Percentiles rank a stretch among this genome's conserved stretches.
Evolutionary conservation across 192 early-diverging fungal genomes (phyloP).

Genomic region (Mortierella hygrophila): DNA sequence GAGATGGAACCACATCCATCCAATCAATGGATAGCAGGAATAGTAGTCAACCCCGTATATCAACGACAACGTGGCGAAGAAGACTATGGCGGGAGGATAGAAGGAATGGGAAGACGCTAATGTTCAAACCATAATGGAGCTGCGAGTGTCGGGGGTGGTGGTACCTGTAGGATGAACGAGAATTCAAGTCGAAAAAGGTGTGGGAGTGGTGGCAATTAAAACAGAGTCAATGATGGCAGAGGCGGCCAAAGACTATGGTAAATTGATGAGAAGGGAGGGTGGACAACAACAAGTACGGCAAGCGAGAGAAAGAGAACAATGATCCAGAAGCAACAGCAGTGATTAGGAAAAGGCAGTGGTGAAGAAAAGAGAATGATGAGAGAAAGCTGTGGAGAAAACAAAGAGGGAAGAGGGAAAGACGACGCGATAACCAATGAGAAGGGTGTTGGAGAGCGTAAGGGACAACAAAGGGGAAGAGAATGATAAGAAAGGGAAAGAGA

Average conservation of each 20-base stretch:
- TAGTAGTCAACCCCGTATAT: conserved; percentile 30
- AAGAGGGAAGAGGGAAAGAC: too few species aligned
- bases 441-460: too few species aligned
- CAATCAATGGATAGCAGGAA: conserved; percentile 22
- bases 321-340: too few species aligned
- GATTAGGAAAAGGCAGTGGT: too few species aligned
- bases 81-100: not conserved
- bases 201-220: not conserved
- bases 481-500: too few species aligned
- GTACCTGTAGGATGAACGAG: not conserved
- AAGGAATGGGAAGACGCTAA: not conserved
- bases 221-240: not conserved
- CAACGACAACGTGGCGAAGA: not conserved
- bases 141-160: not conserved
- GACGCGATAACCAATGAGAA: too few species aligned
- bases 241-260: not conserved
- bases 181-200: not conserved
- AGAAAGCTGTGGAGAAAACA: too few species aligned
- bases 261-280: not conserved
- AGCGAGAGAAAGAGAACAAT: too few species aligned
- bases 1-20: conserved; percentile 34
- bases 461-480: too few species aligned
- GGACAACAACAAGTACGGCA: too few species aligned
- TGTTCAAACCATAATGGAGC: not conserved
- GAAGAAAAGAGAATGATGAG: too few species aligned